These are phyloP conservation scores for Bocquillonia castaneifolia DNA, from an alignment of 441 rosid species.

Conservation along the genomic window DNA sequence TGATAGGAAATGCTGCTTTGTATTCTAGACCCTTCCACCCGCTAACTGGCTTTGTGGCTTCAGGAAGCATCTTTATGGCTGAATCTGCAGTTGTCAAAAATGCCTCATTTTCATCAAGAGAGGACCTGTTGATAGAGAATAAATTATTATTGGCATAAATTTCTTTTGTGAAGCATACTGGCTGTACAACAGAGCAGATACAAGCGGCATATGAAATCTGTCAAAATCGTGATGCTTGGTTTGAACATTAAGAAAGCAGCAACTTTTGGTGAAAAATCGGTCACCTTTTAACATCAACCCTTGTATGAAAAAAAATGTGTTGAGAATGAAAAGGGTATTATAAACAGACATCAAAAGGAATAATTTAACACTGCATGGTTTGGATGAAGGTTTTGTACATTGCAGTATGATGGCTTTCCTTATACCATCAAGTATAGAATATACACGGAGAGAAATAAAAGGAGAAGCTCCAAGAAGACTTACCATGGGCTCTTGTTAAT, in stretches of 20 bases:
- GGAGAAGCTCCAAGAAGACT: slow-evolving; percentile 17
- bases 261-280: not conserved
- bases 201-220: not conserved
- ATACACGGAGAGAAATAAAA: not conserved
- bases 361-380: not conserved
- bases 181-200: not conserved
- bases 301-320: not conserved
- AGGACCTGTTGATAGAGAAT: slow-evolving; percentile 57
- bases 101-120: slow-evolving; percentile 84
- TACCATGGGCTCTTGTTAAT: slow-evolving; percentile 94
- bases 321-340: not conserved
- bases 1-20: slow-evolving; percentile 71
- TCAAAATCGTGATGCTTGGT: not conserved
- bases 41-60: slow-evolving; percentile 53
- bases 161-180: not conserved
- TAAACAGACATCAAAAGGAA: not conserved
- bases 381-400: not conserved
- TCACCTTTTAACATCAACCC: not conserved
- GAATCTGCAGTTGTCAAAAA: slow-evolving; percentile 86
- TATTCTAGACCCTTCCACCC: slow-evolving; percentile 95
- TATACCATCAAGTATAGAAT: not conserved
- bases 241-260: not conserved
- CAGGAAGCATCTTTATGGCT: slow-evolving; percentile 63
- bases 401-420: not conserved
- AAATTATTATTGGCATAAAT: slow-evolving; percentile 13